phyloP scores from a whole-genome alignment of 345 rosid genomes.

The Eucalyptus viminalis region DNA sequence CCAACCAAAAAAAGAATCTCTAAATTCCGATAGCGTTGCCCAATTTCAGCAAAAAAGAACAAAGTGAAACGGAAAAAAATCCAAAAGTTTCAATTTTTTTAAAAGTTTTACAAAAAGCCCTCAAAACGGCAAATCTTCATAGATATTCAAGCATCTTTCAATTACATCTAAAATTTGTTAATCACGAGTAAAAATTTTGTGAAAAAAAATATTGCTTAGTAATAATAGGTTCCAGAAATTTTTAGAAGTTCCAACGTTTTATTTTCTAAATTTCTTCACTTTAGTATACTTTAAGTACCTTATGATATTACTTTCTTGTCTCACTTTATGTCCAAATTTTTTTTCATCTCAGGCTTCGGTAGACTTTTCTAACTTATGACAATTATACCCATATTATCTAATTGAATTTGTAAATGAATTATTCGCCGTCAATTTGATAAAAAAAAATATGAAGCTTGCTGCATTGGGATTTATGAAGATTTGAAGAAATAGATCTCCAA shows the following conservation, averaged over 20 bases:
- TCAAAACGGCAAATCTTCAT: background rate
- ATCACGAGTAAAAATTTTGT: background rate
- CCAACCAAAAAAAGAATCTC: background rate
- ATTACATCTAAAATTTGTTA: background rate
- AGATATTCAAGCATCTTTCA: background rate
- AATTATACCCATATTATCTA: background rate
- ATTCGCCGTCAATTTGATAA: background rate
- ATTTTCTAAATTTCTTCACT: background rate
- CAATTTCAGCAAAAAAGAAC: background rate
- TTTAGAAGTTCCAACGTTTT: background rate
- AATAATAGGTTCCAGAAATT: background rate
- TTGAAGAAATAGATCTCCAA: background rate
- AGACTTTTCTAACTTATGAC: background rate
- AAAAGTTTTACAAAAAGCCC: background rate
- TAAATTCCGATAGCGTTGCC: background rate
- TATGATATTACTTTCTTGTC: background rate
- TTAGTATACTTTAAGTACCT: background rate
- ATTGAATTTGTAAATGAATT: background rate
- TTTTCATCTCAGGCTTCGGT: background rate
- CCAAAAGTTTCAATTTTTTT: background rate
- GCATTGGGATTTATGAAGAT: background rate
- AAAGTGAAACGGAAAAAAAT: background rate
- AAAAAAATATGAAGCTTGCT: background rate
- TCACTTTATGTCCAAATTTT: background rate
- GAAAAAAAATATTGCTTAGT: background rate